Percentiles rank a stretch among this genome's conserved stretches.
phyloP scores from a whole-genome alignment of 768 basidiomycete species.

The Podaxis sp. region DNA sequence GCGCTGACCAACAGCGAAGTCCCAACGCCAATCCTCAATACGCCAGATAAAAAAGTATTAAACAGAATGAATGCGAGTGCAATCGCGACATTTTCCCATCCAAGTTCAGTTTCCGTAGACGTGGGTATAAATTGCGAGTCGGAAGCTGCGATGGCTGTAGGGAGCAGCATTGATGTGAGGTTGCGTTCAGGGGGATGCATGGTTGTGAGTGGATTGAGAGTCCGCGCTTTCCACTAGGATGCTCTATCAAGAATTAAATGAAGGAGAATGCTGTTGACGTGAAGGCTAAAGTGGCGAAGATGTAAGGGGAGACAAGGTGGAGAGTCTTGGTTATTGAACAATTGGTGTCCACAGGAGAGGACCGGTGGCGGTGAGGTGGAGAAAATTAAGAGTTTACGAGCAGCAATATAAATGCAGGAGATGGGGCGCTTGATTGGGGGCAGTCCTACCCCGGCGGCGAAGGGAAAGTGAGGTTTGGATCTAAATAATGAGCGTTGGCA shows the following conservation, averaged over 20 bases:
- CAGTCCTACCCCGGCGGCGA: neutral
- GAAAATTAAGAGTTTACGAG: neutral
- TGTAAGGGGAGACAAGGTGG: neutral
- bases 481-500: neutral
- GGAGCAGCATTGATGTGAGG: neutral
- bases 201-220: neutral
- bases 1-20: constrained; percentile 67
- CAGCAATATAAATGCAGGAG: neutral
- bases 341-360: too few relatives aligned
- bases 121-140: neutral
- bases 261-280: neutral
- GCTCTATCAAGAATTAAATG: neutral
- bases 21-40: constrained; percentile 68
- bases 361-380: neutral
- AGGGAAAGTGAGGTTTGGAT: neutral
- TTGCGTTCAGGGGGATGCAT: neutral
- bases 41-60: constrained; percentile 62
- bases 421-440: neutral
- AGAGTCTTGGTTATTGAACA: too few relatives aligned
- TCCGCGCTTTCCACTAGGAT: neutral
- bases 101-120: constrained; percentile 29
- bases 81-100: constrained; percentile 74
- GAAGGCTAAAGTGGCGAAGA: neutral
- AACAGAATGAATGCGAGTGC: constrained; percentile 75
- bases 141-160: neutral